Evolutionary conservation across 176 grass and related monocot genomes (phyloP).

Genomic region (Sorghum bicolor): Sorghum_bicolor_NCBIv3 NC_012878.2:58571001-58571500

Average conservation of each 20-base stretch:
- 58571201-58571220: constrained; percentile 46
- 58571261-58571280: neutral
- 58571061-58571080: constrained; percentile 41
- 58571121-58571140: constrained; percentile 78
- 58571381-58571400: constrained; percentile 95
- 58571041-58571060: constrained; percentile 63
- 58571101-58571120: constrained; percentile 55
- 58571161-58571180: constrained; percentile 73
- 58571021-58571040: constrained; percentile 71
- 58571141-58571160: constrained; percentile 75
- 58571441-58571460: constrained; percentile 81
- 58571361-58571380: constrained; percentile 87
- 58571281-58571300: neutral
- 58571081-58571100: constrained; percentile 67
- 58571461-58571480: constrained; percentile 81
- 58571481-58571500: constrained; percentile 91
- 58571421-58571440: constrained; percentile 69
- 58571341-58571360: neutral
- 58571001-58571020: constrained; percentile 57
- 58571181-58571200: constrained; percentile 48
- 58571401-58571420: constrained; percentile 80
- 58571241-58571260: constrained; percentile 65
- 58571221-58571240: constrained; percentile 75
- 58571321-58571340: neutral
- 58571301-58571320: neutral